phyloP scores from a whole-genome alignment of 2,329 filamentous ascomycete genomes.

The Camillea tinctor region DNA sequence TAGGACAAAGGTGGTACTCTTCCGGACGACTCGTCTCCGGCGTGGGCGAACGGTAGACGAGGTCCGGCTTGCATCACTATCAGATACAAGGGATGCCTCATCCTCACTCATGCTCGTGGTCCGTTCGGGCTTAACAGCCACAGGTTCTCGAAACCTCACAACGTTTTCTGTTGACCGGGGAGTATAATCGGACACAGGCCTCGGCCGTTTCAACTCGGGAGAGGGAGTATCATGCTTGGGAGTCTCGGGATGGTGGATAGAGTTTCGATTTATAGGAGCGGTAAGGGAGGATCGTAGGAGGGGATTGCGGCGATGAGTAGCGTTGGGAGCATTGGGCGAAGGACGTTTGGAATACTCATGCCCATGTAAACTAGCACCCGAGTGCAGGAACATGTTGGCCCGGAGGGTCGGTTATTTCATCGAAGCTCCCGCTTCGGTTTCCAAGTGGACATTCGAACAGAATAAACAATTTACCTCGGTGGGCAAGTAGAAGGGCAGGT shows the following conservation, averaged over 20 bases:
- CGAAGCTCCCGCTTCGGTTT: conserved; percentile 9
- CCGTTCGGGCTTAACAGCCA: conserved; percentile 22
- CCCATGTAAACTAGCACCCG: conserved; percentile 58
- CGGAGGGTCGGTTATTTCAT: conserved; percentile 10
- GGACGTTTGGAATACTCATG: conserved; percentile 53
- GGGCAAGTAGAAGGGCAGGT: not conserved
- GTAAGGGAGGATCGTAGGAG: conserved; percentile 30
- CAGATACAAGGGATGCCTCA: conserved; percentile 42
- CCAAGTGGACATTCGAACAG: not conserved
- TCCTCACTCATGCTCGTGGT: conserved; percentile 52
- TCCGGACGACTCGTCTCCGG: conserved; percentile 48
- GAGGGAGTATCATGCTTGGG: conserved; percentile 10
- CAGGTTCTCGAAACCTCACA: conserved; percentile 23
- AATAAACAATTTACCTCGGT: not conserved
- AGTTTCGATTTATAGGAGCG: conserved; percentile 23
- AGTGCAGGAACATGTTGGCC: conserved; percentile 56
- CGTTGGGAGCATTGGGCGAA: conserved; percentile 32
- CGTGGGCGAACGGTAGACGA: conserved; percentile 36
- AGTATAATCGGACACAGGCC: conserved; percentile 14
- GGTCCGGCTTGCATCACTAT: conserved; percentile 47
- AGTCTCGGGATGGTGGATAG: conserved; percentile 20
- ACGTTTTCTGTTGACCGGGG: conserved; percentile 15
- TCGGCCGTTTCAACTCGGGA: conserved; percentile 12
- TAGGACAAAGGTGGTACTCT: conserved; percentile 63
- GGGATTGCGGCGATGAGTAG: conserved; percentile 26